Evolutionary conservation across 2,329 filamentous ascomycete species (phyloP).

Genomic region (Stromatinia cepivora): DNA sequence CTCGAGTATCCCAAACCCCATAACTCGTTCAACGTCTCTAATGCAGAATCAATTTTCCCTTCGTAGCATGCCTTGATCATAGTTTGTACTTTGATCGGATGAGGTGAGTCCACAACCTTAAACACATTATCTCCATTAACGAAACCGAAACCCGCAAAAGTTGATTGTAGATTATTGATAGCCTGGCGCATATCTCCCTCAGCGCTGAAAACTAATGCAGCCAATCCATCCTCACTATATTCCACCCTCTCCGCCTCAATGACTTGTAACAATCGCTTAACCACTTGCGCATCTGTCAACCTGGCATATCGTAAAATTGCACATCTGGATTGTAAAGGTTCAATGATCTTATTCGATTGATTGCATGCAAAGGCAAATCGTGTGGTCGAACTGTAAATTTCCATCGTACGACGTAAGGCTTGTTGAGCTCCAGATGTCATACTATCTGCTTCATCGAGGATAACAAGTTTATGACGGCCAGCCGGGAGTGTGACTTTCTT

Average conservation of each 20-base stretch:
- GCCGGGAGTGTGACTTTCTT: conserved; percentile 95
- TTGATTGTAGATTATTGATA: conserved; percentile 97
- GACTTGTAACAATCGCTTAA: conserved; percentile 87
- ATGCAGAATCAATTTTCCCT: conserved; percentile 81
- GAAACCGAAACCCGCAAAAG: conserved; percentile 89
- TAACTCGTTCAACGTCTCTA: conserved; percentile 84
- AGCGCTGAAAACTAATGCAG: conserved; percentile 93
- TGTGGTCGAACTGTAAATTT: conserved; percentile 96
- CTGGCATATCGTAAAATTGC: conserved; percentile 93
- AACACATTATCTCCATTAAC: conserved; percentile 98
- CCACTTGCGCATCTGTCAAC: conserved; percentile 88
- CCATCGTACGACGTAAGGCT: conserved; percentile 93
- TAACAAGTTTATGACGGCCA: conserved; percentile 93
- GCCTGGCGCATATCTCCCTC: conserved; percentile 99
- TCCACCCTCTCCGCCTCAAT: conserved; percentile 89
- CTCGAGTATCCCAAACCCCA: conserved; percentile 97
- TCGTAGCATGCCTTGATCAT: conserved; percentile 98
- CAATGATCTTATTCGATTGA: conserved; percentile 98
- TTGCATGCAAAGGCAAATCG: conserved; percentile 98
- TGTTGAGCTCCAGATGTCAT: conserved; percentile 98
- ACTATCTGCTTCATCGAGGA: conserved; percentile 95
- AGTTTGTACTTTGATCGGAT: conserved; percentile 96
- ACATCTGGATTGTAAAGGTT: conserved; percentile 95
- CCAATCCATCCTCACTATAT: conserved; percentile 89
- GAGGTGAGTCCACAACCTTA: conserved; percentile 93